Evolutionary conservation across 768 basidiomycete species (phyloP), one percentile per base, ranked within the genome.

Genomic region (Hericium rajendrae): DNA sequence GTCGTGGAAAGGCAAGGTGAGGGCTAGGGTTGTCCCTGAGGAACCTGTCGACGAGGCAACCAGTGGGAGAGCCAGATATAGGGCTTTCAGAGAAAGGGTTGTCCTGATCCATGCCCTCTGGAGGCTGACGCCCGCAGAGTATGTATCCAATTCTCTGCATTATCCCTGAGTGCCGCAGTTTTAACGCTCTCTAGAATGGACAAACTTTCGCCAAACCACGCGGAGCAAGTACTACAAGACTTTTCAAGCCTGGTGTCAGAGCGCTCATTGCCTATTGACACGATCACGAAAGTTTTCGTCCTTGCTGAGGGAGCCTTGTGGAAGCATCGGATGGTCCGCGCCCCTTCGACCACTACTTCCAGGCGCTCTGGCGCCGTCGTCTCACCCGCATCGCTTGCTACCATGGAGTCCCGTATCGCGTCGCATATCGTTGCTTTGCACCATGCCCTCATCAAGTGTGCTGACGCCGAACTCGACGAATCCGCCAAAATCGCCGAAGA

Each of bases 261-360:
- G 41, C 86, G 91, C 10, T 73, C 80, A 55, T 76, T 97, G 43
- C 80, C 87, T 2, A 79, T 80, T 38, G 91, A 94, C 52, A 77
- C 82, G 59, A 89, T 97, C 60, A 78, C 82, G 57, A 86, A 86
- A 66, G 75, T 84, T 11, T 72, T 91, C 52, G 78, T 88, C 32
- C 78, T 92, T 40, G 77, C 85, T 0, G 81, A 95, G 60, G 86
- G 89, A 37, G 88, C 89, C 0, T 76, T 94, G 12, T 95, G 91
- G 88, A 87, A 86, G 60, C 82, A 90, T 59, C 80, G 88, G 26
- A 86, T 91, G 80, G 74, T 84, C 61, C 85, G 84, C 49, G 77
- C 81, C 37, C 63, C 72, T 40, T 61, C 73, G 43, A 60, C 69
- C 4, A 59, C 62, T 46, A 54, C 66, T 41, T 40, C 62, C 59